Base-by-base conservation (phyloP, 2,329 filamentous ascomycete species). In the Microcyclosporella mali region DNA sequence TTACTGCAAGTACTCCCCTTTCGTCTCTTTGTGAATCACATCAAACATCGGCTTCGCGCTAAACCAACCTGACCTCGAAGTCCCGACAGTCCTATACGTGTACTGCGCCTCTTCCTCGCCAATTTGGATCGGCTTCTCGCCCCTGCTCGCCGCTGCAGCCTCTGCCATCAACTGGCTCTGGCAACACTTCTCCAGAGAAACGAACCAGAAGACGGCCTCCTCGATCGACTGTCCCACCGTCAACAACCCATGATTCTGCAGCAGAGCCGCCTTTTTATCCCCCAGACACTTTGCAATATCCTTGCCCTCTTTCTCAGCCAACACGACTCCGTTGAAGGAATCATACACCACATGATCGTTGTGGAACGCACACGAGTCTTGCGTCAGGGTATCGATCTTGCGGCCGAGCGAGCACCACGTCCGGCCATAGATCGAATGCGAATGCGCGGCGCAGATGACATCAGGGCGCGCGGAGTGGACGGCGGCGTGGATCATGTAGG, bases 31-130 rank as follows among this genome's bases (percentile, higher is more conserved):
- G 55, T 81, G 74, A 49, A 84, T 76, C 31, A 85, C 65, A 66
- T 86, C 82, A 66, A 88, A 88, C 50, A 82, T 54, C 12, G 84
- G 83, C 66, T 81, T 81, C 4, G 80, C 84, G 54, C 74, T 79
- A 58, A 88, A 88, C 71, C 77, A 87, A 0, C 84, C 84, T 0
- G 78, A 80, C 27, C 61, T 57, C 12, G 75, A 70, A 0, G 70
- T 75, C 0, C 84, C 84, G 2, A 87, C 69, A 0, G 77, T 73
- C 63, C 82, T 78, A 55, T 77, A 80, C 0, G 84, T 88, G 56
- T 76, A 84, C 12, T 61, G 67, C 1, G 84, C 84, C 59, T 88
- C 83, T 39, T 79, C 77, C 1, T 84, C 76, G 7, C 73, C 69
- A 53, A 88, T 82, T 62, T 82, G 81, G 21, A 85, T 67, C 0